Percentiles rank a stretch among this genome's conserved stretches.
phyloP scores from a whole-genome alignment of 2,329 filamentous ascomycete species.

The Colletotrichum abscissum region DNA sequence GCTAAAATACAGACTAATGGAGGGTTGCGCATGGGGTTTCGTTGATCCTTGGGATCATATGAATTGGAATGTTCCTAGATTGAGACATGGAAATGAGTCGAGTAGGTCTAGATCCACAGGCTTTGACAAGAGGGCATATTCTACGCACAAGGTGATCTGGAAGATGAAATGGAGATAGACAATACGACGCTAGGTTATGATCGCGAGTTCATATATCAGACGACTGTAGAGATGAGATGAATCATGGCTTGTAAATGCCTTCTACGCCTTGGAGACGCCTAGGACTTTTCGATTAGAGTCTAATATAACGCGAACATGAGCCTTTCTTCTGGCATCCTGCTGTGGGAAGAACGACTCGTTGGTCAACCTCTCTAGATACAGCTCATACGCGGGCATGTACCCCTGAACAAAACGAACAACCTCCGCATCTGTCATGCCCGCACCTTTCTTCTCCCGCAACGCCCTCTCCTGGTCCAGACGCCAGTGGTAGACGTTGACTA shows the following conservation, averaged over 20 bases:
- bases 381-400: slow-evolving; percentile 33
- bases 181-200: no score
- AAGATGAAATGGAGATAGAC: no score
- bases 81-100: no score
- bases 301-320: slow-evolving; percentile 23
- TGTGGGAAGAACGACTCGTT: slow-evolving; percentile 8
- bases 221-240: no score
- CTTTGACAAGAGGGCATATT: no score
- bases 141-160: no score
- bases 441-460: slow-evolving; percentile 30
- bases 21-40: not conserved
- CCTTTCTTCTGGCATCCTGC: not conserved
- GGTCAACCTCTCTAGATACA: slow-evolving; percentile 25
- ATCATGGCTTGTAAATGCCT: no score
- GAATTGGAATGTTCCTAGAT: no score
- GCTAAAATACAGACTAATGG: not conserved
- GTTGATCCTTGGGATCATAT: not conserved
- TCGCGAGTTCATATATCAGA: no score
- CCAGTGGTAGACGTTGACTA: slow-evolving; percentile 32
- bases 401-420: slow-evolving; percentile 33
- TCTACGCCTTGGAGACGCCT: slow-evolving; percentile 4
- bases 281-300: slow-evolving; percentile 22
- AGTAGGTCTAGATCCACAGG: no score
- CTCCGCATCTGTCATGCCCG: slow-evolving; percentile 28
- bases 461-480: slow-evolving; percentile 30